Evolutionary conservation across 805 yeast species (phyloP), one percentile per base, ranked within the genome.

Genomic region (Wickerhamiella domercqiae): DNA sequence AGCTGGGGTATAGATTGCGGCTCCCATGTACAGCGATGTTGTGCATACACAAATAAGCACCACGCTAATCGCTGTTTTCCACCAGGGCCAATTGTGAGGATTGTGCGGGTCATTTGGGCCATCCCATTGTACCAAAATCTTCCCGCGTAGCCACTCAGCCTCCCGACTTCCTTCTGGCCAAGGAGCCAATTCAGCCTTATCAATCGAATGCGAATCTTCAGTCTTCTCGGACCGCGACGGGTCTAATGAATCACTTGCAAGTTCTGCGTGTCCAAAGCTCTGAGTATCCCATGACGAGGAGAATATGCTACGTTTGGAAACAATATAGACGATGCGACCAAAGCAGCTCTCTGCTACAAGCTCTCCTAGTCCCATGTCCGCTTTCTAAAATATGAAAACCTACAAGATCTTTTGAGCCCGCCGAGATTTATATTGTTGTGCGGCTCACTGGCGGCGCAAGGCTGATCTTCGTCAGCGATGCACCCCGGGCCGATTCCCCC

Each of bases 1-100:
- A 15, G 74, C 73, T 1, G 79, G 77, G 0, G 77, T 64, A 47
- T 65, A 70, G 25, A 72, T 65, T 2, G 78, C 68, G 0, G 79
- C 66, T 4, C 73, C 76, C 65, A 71, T 66, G 48, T 74, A 75
- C 0, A 70, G 68, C 0, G 72, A 58, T 14, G 62, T 50, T 5
- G 77, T 67, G 39, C 71, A 54, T 11, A 70, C 32, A 47, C 68
- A 60, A 15, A 69, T 55, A 42, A 62, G 54, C 4, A 55, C 3
- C 4, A 64, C 54, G 29, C 68, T 57, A 21, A 67, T 34, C 2
- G 52, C 25, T 49, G 68, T 72, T 36, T 60, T 57, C 34, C 44
- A 38, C 0, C 47, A 16, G 0, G 71, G 60, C 81, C 81, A 75
- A 48, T 75, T 74, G 28, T 53, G 47, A 1, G 83, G 82, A 45